phyloP scores from a whole-genome alignment of 805 yeast species.

The Starmera quercuum region DNA sequence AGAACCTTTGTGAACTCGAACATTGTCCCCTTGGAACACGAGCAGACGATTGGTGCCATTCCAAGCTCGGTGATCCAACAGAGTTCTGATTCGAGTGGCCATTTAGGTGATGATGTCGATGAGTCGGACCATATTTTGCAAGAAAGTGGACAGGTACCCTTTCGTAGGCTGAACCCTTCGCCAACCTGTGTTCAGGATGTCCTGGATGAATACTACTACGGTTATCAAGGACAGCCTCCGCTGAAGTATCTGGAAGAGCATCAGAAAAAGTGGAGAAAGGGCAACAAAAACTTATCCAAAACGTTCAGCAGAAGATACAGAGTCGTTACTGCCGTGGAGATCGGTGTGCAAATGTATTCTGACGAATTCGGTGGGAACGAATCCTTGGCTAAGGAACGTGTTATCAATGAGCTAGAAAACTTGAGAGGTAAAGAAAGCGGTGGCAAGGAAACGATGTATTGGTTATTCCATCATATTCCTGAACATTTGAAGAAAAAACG shows the following conservation, averaged over 20 bases:
- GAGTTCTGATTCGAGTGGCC: neutral
- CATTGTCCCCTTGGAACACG: neutral
- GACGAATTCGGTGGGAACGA: constrained; percentile 14
- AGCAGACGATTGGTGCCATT: neutral
- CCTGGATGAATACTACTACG: constrained; percentile 20
- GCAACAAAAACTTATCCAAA: constrained; percentile 17
- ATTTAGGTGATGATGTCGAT: neutral
- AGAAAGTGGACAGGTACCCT: constrained; percentile 14
- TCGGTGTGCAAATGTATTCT: constrained; percentile 11
- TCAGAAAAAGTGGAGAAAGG: constrained; percentile 20
- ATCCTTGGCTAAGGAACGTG: constrained; percentile 14
- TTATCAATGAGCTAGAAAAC: constrained; percentile 16
- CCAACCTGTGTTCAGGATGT: constrained; percentile 20
- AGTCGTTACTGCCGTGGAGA: constrained; percentile 19
- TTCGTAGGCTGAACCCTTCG: constrained; percentile 15
- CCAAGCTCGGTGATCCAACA: neutral
- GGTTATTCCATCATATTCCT: constrained; percentile 22
- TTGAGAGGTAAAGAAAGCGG: constrained; percentile 16
- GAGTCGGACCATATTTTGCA: constrained; percentile 5
- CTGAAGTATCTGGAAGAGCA: constrained; percentile 18
- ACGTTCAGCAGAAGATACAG: constrained; percentile 20
- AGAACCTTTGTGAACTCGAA: neutral
- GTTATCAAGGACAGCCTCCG: constrained; percentile 21
- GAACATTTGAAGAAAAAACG: constrained; percentile 15
- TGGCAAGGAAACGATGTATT: constrained; percentile 22